Evolutionary conservation across 2,329 filamentous ascomycete species (phyloP), one percentile per base, ranked within the genome.

Genomic region (Plenodomus tracheiphilus): DNA sequence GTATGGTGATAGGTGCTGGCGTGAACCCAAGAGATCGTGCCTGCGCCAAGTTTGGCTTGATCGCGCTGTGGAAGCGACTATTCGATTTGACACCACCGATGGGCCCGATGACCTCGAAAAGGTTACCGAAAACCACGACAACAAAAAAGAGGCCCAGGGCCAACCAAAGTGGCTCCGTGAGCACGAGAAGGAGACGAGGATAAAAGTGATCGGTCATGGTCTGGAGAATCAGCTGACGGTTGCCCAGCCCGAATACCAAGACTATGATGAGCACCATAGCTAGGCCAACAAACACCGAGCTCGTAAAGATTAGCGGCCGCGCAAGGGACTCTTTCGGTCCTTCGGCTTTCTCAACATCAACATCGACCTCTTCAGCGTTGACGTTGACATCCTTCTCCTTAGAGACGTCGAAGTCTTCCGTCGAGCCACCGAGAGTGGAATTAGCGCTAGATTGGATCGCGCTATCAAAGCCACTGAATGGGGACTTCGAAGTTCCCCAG

Each of bases 31-130:
- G 18, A 79, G 80, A 2, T 85, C 85, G 19, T 82, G 81, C 34
- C 21, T 56, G 51, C 3, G 43, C 34, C 1, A 63, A 28, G 21
- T 54, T 54, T 77, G 77, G 8, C 86, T 64, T 66, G 52, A 56
- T 54, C 35, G 61, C 89, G 0, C 88, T 92, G 75, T 87, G 92
- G 75, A 87, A 92, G 67, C 88, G 88, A 64, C 87, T 90, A 79
- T 93, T 93, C 59, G 81, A 75, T 39, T 79, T 83, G 65, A 92
- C 79, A 69, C 91, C 88, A 45, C 81, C 81, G 50, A 91, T 82
- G 1, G 89, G 88, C 8, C 89, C 89, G 49, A 91, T 84, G 78
- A 92, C 91, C 68, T 77, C 63, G 70, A 62, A 45, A 42, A 60
- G 19, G 32, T 64, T 53, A 35, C 43, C 48, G 19, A 54, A 40